Conservation (phyloP, 306 rosid species). For the Comarum palustre region DNA sequence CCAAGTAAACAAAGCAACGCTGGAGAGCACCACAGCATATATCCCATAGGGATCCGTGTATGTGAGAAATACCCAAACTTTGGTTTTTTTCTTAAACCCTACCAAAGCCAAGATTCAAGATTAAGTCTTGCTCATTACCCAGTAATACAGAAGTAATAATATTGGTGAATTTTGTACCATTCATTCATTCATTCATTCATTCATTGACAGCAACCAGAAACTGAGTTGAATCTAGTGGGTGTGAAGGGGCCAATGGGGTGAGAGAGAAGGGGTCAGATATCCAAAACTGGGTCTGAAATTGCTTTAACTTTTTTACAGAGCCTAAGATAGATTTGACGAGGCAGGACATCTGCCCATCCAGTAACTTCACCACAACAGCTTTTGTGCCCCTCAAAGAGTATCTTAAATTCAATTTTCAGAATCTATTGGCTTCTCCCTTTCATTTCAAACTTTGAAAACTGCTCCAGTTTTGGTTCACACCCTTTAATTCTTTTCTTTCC, state of each 20-base stretch:
- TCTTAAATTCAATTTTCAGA: conserved; percentile 13
- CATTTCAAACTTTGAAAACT: conserved; percentile 18
- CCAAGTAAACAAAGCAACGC: conserved; percentile 33
- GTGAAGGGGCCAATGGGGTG: conserved; percentile 22
- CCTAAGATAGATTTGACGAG: conserved; percentile 60
- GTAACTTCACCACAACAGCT: conserved; percentile 61
- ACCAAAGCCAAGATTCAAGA: conserved; percentile 37
- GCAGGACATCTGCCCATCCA: conserved; percentile 60
- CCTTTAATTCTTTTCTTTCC: conserved; percentile 9
- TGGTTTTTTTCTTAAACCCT: conserved; percentile 40
- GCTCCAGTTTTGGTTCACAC: conserved; percentile 33
- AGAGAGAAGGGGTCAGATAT: conserved; percentile 24
- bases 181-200: background rate
- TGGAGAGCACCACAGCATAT: conserved; percentile 50
- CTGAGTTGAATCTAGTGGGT: conserved; percentile 37
- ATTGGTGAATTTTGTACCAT: background rate
- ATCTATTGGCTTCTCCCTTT: background rate
- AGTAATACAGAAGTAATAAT: conserved; percentile 20
- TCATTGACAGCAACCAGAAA: conserved; percentile 17
- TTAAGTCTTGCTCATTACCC: conserved; percentile 1
- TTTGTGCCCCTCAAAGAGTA: conserved; percentile 40
- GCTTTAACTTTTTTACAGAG: conserved; percentile 30
- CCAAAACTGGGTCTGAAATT: conserved; percentile 32
- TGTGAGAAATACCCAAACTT: conserved; percentile 56
- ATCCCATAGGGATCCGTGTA: conserved; percentile 99